Conservation (phyloP, 2,329 filamentous ascomycete genomes). For the Akanthomyces lecanii region DNA sequence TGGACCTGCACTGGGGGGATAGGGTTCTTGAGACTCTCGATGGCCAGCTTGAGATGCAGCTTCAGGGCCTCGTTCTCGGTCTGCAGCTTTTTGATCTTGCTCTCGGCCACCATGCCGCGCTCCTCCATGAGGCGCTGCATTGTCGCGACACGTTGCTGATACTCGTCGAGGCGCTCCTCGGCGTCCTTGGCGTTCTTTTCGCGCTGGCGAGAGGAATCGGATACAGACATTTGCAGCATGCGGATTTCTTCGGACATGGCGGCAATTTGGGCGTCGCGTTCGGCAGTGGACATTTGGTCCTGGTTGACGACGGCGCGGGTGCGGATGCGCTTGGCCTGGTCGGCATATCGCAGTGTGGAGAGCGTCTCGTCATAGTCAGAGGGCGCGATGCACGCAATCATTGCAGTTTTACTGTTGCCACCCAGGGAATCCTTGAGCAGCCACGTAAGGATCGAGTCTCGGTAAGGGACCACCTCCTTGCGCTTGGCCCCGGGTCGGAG, state of each 20-base stretch:
- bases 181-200: conserved; percentile 75
- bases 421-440: conserved; percentile 92
- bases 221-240: conserved; percentile 70
- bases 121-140: conserved; percentile 98
- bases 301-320: conserved; percentile 94
- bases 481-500: conserved; percentile 49
- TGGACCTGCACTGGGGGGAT: conserved; percentile 60
- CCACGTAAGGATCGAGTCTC: conserved; percentile 81
- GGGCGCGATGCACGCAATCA: conserved; percentile 97
- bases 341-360: conserved; percentile 91
- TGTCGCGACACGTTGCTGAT: conserved; percentile 80
- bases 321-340: conserved; percentile 95
- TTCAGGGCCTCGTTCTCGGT: conserved; percentile 88
- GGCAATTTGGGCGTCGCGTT: conserved; percentile 88
- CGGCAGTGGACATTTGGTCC: conserved; percentile 84
- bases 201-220: conserved; percentile 54
- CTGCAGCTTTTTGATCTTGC: conserved; percentile 85
- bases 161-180: conserved; percentile 86
- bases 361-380: conserved; percentile 96
- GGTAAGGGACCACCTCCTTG: conserved; percentile 75
- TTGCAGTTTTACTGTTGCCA: conserved; percentile 96
- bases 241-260: conserved; percentile 97
- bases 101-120: conserved; percentile 80
- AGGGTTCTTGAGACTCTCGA: conserved; percentile 85
- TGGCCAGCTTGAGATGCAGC: conserved; percentile 80